A percentile compares a stretch with the other conserved stretches of the same genome.
These are phyloP conservation scores for Fusarium domesticum DNA, from an alignment of 2,329 filamentous ascomycete genomes.

Conservation along the genomic window DNA sequence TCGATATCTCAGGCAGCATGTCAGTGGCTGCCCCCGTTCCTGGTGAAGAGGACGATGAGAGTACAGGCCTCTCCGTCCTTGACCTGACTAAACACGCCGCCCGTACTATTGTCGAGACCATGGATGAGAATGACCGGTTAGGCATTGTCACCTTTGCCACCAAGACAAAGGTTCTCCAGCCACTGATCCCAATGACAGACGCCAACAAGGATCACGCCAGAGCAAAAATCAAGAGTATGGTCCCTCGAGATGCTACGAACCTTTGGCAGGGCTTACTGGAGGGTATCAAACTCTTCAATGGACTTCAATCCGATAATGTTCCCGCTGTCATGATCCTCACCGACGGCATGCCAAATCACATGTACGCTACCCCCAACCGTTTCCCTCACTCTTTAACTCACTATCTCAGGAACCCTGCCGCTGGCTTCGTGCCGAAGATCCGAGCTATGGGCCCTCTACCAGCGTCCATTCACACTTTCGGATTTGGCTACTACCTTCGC, in stretches of 20 bases:
- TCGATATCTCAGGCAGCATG: slow-evolving; percentile 62
- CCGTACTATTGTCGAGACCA: slow-evolving; percentile 54
- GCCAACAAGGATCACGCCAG: slow-evolving; percentile 43
- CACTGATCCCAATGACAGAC: slow-evolving; percentile 46
- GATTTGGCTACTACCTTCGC: slow-evolving; percentile 35
- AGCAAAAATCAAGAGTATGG: slow-evolving; percentile 44
- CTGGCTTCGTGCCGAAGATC: slow-evolving; percentile 56
- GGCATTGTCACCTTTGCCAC: slow-evolving; percentile 56
- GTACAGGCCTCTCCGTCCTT: slow-evolving; percentile 51
- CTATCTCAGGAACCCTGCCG: slow-evolving; percentile 40
- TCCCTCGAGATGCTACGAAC: slow-evolving; percentile 44
- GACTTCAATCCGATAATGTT: slow-evolving; percentile 35
- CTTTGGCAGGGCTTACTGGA: slow-evolving; percentile 55
- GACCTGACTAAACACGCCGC: slow-evolving; percentile 61
- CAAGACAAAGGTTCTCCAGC: slow-evolving; percentile 42
- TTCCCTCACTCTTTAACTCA: background rate
- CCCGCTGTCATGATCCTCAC: slow-evolving; percentile 54
- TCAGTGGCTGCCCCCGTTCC: slow-evolving; percentile 44
- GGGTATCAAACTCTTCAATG: slow-evolving; percentile 49
- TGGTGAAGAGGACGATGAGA: slow-evolving; percentile 42
- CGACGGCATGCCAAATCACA: slow-evolving; percentile 53
- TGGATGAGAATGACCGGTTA: slow-evolving; percentile 53
- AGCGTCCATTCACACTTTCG: slow-evolving; percentile 42
- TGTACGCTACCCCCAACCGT: slow-evolving; percentile 33
- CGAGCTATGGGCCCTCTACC: slow-evolving; percentile 39